Base-by-base conservation (phyloP, 2,329 filamentous ascomycete genomes). In the Fusarium sp. region DNA sequence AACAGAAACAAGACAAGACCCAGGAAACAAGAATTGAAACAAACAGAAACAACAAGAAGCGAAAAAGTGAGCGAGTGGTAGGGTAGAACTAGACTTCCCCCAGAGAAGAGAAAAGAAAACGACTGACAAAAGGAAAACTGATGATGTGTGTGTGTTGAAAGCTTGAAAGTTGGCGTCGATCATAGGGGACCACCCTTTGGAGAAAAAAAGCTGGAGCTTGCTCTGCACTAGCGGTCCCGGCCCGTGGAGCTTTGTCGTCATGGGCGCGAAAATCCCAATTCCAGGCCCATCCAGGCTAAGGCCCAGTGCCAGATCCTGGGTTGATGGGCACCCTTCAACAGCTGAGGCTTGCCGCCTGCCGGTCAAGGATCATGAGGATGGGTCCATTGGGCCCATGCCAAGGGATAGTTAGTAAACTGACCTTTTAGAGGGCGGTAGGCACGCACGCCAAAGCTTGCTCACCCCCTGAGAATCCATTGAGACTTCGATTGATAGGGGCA, bases 221-320 rank as follows among this genome's bases (percentile, higher is more conserved):
- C 48, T 52, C 18, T n/a, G 35, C 35, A 20, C 20, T 20, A 20
- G 20, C 20, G 2, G 20, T 20, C 20, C 27, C 32, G 23, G 43
- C 27, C 48, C 45, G 57, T 71, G 63, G 70, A 56, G 50, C 41
- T 52, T 71, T 66, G 70, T 74, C 73, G 75, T 76, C 67, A 76
- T 75, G 64, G 62, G 32, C 67, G 62, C 59, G 67, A 74, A 71
- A 72, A 76, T 75, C 73, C 70, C 73, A 75, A 75, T 75, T 76
- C 73, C 67, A 76, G 37, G 37, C 57, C 57, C 34, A 48, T 27
- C 43, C 23, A 48, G 43, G 43, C 25, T 5, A 25, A 48, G 43
- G 4, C 23, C 23, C 11, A 23, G 14, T 41, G 37, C 37, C 37
- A 20, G 20, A 20, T 20, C 20, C 20, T 20, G 20, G 20, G 2